Conservation (phyloP, 192 early-diverging fungal species). For the Haplosporangium gracile region DNA sequence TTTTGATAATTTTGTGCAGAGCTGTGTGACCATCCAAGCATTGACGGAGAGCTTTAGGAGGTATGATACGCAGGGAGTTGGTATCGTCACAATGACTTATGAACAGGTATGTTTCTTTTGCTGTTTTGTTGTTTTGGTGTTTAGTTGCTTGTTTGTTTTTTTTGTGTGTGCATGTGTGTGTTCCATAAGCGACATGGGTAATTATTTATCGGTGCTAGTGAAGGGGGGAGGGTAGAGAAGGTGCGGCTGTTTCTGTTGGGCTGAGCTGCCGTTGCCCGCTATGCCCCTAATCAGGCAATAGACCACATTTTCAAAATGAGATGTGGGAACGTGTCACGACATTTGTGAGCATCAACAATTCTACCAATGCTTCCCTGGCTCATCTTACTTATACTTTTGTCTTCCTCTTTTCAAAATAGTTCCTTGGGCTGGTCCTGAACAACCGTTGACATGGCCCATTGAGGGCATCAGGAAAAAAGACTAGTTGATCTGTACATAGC, state of each 20-base stretch:
- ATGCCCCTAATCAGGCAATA: background rate
- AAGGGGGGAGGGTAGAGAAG: background rate
- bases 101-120: constrained; percentile 61
- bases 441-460: constrained; percentile 13
- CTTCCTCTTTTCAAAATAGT: constrained; percentile 12
- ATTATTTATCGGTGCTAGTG: background rate
- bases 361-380: background rate
- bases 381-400: background rate
- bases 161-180: background rate
- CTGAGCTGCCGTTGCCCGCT: background rate
- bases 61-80: constrained; percentile 67
- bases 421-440: constrained; percentile 43
- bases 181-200: background rate
- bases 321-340: background rate
- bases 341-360: background rate
- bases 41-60: constrained; percentile 72
- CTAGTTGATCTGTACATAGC: background rate
- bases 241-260: background rate
- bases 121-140: background rate
- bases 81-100: constrained; percentile 72
- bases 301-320: no score
- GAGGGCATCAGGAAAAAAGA: background rate
- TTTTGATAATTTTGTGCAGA: constrained; percentile 63
- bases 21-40: constrained; percentile 74
- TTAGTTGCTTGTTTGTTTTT: background rate